Evolutionary conservation across 129 eudicot species (phyloP), one percentile per base, ranked within the genome.

Genomic region (Tanacetum coccineum): DNA sequence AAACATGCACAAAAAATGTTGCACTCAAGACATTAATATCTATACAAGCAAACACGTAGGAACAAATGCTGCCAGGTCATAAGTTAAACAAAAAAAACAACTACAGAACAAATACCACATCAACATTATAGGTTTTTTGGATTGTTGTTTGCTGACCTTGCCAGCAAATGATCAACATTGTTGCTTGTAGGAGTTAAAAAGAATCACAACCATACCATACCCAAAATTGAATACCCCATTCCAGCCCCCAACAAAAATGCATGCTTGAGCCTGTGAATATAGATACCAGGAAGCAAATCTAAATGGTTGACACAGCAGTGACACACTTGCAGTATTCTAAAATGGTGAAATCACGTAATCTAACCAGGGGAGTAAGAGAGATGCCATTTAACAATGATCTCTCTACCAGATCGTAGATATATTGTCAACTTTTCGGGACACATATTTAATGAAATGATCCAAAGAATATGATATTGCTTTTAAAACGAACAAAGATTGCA

Each of bases 141-240:
- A 3, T 28, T 30, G 71, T 54, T 64, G 63, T 57, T 12, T 54
- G 78, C 72, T 46, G 67, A 21, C 28, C 5, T 74, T 57, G 26
- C 14, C 45, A 65, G 55, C 60, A 57, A 60, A 54, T 66, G 79
- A 74, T 30, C 15, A 59, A 48, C 44, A 71, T 30, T 65, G 60
- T 74, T 26, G 66, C 67, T 67, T 44, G 59, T 30, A 73, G 49
- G 40, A 74, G 40, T 59, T 66, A 65, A n/a, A 61, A 74, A 46
- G 45, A 44, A 13, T 19, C 54, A 9, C 55, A 21, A 9, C 36
- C 30, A n/a, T 18, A 52, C 47, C n/a, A n/a, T n/a, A n/a, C n/a
- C 28, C 59, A 25, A 1, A n/a, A 3, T 55, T 39, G 51, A 68
- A 20, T n/a, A n/a, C 52, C 20, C 11, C 28, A 12, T 13, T 53